Percentiles rank a stretch among this genome's conserved stretches.
Conservation (phyloP, 2,329 filamentous ascomycete species). For the Sphaerulina musiva region DNA sequence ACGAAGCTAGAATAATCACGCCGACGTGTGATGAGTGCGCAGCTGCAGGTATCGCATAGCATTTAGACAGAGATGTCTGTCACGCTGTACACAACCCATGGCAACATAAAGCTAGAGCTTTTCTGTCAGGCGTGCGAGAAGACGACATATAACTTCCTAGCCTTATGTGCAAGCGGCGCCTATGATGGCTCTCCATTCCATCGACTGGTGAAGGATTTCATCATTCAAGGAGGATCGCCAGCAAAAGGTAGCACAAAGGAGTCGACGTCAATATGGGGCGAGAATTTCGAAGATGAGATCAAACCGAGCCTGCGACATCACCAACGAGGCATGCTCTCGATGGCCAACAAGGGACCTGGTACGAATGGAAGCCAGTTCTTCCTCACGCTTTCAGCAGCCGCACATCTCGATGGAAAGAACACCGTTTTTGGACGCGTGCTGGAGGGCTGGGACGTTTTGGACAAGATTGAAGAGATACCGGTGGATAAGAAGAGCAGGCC, state of each 20-base stretch:
- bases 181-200: conserved; percentile 72
- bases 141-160: conserved; percentile 84
- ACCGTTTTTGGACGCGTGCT: conserved; percentile 73
- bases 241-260: conserved; percentile 37
- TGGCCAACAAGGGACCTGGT: conserved; percentile 91
- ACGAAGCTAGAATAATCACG: conserved; percentile 1
- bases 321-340: conserved; percentile 81
- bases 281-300: conserved; percentile 73
- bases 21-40: conserved; percentile 5
- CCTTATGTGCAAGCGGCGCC: conserved; percentile 72
- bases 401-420: conserved; percentile 77
- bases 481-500: conserved; percentile 75
- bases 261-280: conserved; percentile 63
- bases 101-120: conserved; percentile 89
- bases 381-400: conserved; percentile 67
- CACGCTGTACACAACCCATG: conserved; percentile 74
- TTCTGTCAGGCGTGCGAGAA: conserved; percentile 94
- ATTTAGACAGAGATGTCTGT: conserved; percentile 39
- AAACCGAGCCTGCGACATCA: conserved; percentile 73
- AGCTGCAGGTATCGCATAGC: conserved; percentile 4
- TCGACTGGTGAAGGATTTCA: conserved; percentile 73
- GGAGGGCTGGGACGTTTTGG: conserved; percentile 54
- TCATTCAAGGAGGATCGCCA: conserved; percentile 66
- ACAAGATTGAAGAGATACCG: conserved; percentile 62
- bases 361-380: conserved; percentile 93